phyloP scores from a whole-genome alignment of 1,139 yeast species.

The Taphrina deformans region DNA sequence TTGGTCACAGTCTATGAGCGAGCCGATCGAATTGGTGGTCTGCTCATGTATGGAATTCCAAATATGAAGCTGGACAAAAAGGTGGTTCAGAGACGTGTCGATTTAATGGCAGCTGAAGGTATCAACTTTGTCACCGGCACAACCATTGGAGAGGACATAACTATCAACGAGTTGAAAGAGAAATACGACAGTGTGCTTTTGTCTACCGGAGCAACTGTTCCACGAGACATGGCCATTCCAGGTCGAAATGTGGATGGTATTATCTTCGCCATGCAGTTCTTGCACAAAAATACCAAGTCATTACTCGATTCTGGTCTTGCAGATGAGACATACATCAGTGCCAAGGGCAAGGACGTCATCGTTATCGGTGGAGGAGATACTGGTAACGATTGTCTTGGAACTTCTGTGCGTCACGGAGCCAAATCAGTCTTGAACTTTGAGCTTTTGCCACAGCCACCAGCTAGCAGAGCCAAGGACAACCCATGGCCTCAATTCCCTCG shows the following conservation, averaged over 20 bases:
- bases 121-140: conserved; percentile 72
- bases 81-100: conserved; percentile 89
- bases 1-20: conserved; percentile 87
- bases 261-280: conserved; percentile 90
- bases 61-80: conserved; percentile 96
- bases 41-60: conserved; percentile 98
- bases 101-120: conserved; percentile 88
- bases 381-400: conserved; percentile 98
- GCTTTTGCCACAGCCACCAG: conserved; percentile 88
- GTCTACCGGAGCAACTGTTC: conserved; percentile 96
- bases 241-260: conserved; percentile 89
- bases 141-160: conserved; percentile 74
- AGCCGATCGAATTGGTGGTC: conserved; percentile 93
- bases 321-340: conserved; percentile 58
- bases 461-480: conserved; percentile 83
- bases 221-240: conserved; percentile 90
- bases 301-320: conserved; percentile 78
- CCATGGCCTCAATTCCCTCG: conserved; percentile 99
- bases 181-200: conserved; percentile 78
- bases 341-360: conserved; percentile 80
- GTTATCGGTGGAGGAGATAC: conserved; percentile 99
- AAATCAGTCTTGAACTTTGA: conserved; percentile 94
- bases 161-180: conserved; percentile 61
- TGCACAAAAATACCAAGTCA: conserved; percentile 86
- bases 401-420: conserved; percentile 96